Percentiles rank a stretch among this genome's conserved stretches.
Conservation (phyloP, 202 grass and related monocot genomes). For the Eragrostis tef region DNA sequence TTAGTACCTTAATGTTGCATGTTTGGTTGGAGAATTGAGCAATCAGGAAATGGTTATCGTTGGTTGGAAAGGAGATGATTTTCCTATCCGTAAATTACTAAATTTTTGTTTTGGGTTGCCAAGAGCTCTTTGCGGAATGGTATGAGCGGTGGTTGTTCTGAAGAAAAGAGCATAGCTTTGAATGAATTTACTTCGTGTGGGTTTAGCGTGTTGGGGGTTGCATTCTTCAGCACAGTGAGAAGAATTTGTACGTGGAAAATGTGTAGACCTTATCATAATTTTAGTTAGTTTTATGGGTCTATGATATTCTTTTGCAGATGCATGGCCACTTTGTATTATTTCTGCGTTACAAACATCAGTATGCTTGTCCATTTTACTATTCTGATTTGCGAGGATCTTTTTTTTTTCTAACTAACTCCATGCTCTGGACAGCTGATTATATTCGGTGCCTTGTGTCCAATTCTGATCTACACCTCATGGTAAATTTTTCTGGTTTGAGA, state of each 20-base stretch:
- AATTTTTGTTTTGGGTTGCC: neutral
- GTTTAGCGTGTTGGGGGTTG: neutral
- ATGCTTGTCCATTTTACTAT: conserved; percentile 8
- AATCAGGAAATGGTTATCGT: neutral
- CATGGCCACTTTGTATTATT: neutral
- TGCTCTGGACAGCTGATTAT: conserved; percentile 48
- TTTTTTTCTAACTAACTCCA: conserved; percentile 8
- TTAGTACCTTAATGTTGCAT: conserved; percentile 1
- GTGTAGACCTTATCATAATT: neutral
- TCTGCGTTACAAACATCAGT: neutral
- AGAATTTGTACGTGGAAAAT: neutral
- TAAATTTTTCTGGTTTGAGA: conserved; percentile 38
- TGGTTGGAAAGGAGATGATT: neutral
- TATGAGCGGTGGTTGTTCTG: neutral
- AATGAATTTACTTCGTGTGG: conserved; percentile 4
- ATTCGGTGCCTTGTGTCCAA: conserved; percentile 38
- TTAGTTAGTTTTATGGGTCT: neutral
- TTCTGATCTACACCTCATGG: conserved; percentile 41
- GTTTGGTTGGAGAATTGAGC: conserved; percentile 6
- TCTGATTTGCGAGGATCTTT: conserved; percentile 4
- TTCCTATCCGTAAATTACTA: conserved; percentile 2
- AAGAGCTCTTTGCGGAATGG: neutral
- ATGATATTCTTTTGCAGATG: neutral
- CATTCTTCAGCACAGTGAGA: neutral
- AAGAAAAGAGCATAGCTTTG: neutral